These are phyloP conservation scores for Aspergillus nanangensis DNA, from an alignment of 495 filamentous ascomycete genomes.

Conservation along the genomic window DNA sequence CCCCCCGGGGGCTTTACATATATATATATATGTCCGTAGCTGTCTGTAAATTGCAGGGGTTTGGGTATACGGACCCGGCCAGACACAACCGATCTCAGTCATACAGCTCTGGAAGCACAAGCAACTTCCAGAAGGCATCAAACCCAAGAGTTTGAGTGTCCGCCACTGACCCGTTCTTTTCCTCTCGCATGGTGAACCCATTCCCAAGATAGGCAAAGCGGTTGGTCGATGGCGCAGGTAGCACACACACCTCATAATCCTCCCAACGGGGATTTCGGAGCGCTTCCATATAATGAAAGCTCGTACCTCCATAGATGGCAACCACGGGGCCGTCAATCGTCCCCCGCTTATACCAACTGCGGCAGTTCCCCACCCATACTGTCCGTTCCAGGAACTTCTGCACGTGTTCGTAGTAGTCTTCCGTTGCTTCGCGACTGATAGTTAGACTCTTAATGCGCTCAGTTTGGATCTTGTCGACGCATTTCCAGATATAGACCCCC, in stretches of 20 bases:
- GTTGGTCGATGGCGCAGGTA: conserved; percentile 28
- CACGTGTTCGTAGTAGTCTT: conserved; percentile 16
- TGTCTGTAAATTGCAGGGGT: too few relatives aligned
- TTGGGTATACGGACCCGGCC: too few relatives aligned
- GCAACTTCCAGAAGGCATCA: conserved; percentile 14
- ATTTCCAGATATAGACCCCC: conserved; percentile 36
- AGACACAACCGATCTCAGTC: too few relatives aligned
- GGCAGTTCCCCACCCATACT: conserved; percentile 31
- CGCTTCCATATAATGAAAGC: conserved; percentile 45
- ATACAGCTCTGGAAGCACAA: conserved; percentile 11
- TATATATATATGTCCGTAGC: too few relatives aligned
- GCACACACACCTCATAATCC: conserved; percentile 35
- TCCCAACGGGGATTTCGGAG: conserved; percentile 40
- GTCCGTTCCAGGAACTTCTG: conserved; percentile 30
- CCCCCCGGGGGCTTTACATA: too few relatives aligned
- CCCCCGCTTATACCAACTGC: conserved; percentile 33
- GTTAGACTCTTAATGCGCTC: conserved; percentile 19
- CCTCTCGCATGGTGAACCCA: conserved; percentile 19
- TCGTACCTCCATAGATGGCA: conserved; percentile 18
- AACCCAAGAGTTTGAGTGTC: conserved; percentile 12
- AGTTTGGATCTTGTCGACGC: conserved; percentile 28
- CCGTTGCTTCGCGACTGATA: neutral
- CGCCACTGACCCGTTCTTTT: conserved; percentile 9
- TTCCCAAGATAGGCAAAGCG: conserved; percentile 47
- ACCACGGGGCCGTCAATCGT: conserved; percentile 11